These are phyloP conservation scores for Solanum lignicaule DNA, from an alignment of 257 asterid species.

Conservation along the genomic window DNA sequence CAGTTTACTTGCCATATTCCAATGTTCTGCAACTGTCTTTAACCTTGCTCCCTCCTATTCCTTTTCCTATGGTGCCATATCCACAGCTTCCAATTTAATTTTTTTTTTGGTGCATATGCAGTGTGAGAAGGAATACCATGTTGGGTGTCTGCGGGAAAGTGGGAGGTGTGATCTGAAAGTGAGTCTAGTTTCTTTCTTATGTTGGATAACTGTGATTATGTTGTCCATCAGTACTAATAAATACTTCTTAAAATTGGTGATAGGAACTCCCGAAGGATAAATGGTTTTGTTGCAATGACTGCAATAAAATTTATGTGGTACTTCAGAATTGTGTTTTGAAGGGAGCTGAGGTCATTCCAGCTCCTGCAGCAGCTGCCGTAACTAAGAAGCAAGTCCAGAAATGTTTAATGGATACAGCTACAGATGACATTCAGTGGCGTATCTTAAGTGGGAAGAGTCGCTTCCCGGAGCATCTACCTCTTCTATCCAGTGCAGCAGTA, in stretches of 20 bases:
- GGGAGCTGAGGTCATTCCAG: slow-evolving; percentile 61
- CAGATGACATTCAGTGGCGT: slow-evolving; percentile 61
- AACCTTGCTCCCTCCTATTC: background rate
- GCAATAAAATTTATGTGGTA: slow-evolving; percentile 50
- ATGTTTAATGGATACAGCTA: slow-evolving; percentile 28
- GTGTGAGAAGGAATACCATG: slow-evolving; percentile 99
- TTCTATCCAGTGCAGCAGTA: slow-evolving; percentile 89
- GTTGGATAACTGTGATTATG: slow-evolving; percentile 1
- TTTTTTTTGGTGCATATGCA: slow-evolving; percentile 10
- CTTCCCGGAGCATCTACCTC: slow-evolving; percentile 53
- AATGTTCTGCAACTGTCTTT: background rate
- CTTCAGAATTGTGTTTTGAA: slow-evolving; percentile 46
- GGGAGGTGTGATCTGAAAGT: slow-evolving; percentile 87
- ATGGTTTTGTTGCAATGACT: slow-evolving; percentile 90
- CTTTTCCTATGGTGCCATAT: background rate
- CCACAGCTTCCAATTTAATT: background rate
- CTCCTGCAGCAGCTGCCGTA: slow-evolving; percentile 40
- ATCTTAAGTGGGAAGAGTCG: slow-evolving; percentile 87
- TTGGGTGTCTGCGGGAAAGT: slow-evolving; percentile 81
- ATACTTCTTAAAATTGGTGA: slow-evolving; percentile 11
- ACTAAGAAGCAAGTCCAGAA: slow-evolving; percentile 39
- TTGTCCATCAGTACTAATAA: slow-evolving; percentile 2
- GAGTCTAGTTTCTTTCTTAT: slow-evolving; percentile 9
- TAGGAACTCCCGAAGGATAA: slow-evolving; percentile 96
- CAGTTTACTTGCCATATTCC: background rate